Evolutionary conservation across 305 asterid genomes (phyloP).

Genomic region (Fraxinus sp.): DNA sequence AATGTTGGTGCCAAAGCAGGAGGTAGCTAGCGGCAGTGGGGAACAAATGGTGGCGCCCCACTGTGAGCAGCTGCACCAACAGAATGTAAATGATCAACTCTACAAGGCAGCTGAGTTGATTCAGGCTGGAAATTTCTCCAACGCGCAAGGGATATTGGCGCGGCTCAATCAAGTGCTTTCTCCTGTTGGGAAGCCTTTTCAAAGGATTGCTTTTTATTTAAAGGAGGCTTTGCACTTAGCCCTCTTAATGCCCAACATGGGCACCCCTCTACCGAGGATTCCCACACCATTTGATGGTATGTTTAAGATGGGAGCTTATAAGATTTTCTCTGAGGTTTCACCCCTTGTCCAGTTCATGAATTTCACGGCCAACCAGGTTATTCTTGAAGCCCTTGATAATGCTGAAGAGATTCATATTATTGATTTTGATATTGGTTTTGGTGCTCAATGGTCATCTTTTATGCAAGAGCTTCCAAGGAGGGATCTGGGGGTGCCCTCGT

Average conservation of each 20-base stretch:
- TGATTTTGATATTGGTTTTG: conserved; percentile 59
- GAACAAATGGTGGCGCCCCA: conserved; percentile 23
- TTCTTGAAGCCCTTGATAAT: conserved; percentile 48
- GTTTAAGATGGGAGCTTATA: conserved; percentile 58
- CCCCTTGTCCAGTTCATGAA: conserved; percentile 48
- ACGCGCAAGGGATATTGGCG: conserved; percentile 99
- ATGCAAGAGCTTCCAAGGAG: conserved; percentile 51
- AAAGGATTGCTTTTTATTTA: conserved; percentile 48
- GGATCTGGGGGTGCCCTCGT: conserved; percentile 30
- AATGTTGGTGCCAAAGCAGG: conserved; percentile 44
- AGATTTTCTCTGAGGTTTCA: conserved; percentile 46
- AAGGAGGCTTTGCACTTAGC: conserved; percentile 49
- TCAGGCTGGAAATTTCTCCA: conserved; percentile 48
- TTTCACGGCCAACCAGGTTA: conserved; percentile 55
- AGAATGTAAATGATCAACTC: conserved; percentile 40
- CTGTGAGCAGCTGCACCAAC: conserved; percentile 35
- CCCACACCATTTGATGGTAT: conserved; percentile 44
- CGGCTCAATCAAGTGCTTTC: conserved; percentile 98
- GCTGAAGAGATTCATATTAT: conserved; percentile 41
- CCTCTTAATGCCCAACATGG: conserved; percentile 29
- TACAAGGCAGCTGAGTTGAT: conserved; percentile 50
- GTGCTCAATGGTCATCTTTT: conserved; percentile 68
- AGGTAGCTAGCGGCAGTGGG: conserved; percentile 27
- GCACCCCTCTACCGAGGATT: conserved; percentile 24
- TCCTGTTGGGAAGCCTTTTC: conserved; percentile 46